Evolutionary conservation across 2,329 filamentous ascomycete genomes (phyloP), one percentile per base, ranked within the genome.

Genomic region (Ceratocystis ficicola): DNA sequence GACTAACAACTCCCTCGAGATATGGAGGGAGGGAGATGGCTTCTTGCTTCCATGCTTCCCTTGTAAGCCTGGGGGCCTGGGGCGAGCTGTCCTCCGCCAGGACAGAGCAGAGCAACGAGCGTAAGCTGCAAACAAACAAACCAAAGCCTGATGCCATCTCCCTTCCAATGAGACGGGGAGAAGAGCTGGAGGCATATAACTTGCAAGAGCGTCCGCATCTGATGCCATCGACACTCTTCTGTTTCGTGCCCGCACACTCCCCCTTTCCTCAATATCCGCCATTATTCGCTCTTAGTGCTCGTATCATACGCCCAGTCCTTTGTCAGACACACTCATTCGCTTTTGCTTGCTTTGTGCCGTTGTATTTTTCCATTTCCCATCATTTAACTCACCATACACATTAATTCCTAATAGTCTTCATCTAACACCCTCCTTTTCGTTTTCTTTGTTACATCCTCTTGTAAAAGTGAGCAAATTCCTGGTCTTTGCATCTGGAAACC

Each of bases 31-130:
- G 52, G 52, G 52, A 30, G 22, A 41, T 30, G 25, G 8, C 20
- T 50, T 50, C 48, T 50, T 57, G 52, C 30, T 57, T 57, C 22
- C 30, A 17, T 32, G 52, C 30, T 57, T 57, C 52, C 52, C 52
- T 57, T 57, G 28, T 12, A 32, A 57, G 22, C 52, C 12, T 3
- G 17, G 5, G 17, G 32, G 22, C 52, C 12, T 3, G 17, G 5
- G 17, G 22, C 4, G 30, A 32, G 22, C 36, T 41, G 36, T 12
- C 36, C 36, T 41, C 36, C 12, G 36, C 22, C 52, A 57, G 28
- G 25, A 12, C 7, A 50, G 48, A 50, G 44, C 44, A 48, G 12
- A 17, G n/a, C 48, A 20, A 12, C 48, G 7, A 22, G 48, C 2
- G 28, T 28, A 32, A 20, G 20, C 15, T 17, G 20, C 6, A 57